Conservation (phyloP, 2,329 filamentous ascomycete genomes). For the Exophiala xenobiotica region DNA sequence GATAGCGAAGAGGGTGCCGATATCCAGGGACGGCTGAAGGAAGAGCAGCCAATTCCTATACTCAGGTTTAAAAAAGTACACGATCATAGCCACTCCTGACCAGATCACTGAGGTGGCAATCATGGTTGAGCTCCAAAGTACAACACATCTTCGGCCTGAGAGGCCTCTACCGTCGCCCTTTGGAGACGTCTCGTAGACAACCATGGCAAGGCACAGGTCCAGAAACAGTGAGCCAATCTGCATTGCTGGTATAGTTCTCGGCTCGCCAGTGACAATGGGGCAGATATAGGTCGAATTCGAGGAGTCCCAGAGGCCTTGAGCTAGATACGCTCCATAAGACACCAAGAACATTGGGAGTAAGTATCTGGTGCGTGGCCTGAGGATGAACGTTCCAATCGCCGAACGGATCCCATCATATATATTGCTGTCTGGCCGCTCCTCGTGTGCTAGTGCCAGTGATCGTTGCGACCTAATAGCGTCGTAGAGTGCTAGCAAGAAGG, state of each 20-base stretch:
- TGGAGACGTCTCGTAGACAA: slow-evolving; percentile 22
- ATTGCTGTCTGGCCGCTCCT: slow-evolving; percentile 21
- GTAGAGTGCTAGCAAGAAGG: slow-evolving; percentile 43
- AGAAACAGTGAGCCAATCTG: slow-evolving; percentile 41
- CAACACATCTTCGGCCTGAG: slow-evolving; percentile 18
- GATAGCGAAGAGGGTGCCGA: slow-evolving; percentile 37
- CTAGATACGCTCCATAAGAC: slow-evolving; percentile 40
- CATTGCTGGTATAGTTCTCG: slow-evolving; percentile 38
- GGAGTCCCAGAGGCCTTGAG: slow-evolving; percentile 37
- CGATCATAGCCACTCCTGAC: slow-evolving; percentile 36
- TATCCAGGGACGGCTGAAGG: slow-evolving; percentile 36
- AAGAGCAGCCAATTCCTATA: slow-evolving; percentile 41
- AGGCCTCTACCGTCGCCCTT: slow-evolving; percentile 14
- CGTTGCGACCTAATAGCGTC: slow-evolving; percentile 40
- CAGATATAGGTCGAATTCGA: slow-evolving; percentile 52
- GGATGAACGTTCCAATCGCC: slow-evolving; percentile 26
- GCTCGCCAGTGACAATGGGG: slow-evolving; percentile 39
- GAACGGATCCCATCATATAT: slow-evolving; percentile 30
- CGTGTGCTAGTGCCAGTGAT: slow-evolving; percentile 29
- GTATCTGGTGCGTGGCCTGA: slow-evolving; percentile 39
- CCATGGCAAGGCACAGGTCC: slow-evolving; percentile 44
- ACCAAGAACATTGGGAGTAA: slow-evolving; percentile 41
- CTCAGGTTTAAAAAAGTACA: slow-evolving; percentile 39
- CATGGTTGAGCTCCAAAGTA: slow-evolving; percentile 26
- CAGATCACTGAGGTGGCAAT: slow-evolving; percentile 37